Base-by-base conservation (phyloP, 2,329 filamentous ascomycete genomes). In the Blumeria graminis region DNA sequence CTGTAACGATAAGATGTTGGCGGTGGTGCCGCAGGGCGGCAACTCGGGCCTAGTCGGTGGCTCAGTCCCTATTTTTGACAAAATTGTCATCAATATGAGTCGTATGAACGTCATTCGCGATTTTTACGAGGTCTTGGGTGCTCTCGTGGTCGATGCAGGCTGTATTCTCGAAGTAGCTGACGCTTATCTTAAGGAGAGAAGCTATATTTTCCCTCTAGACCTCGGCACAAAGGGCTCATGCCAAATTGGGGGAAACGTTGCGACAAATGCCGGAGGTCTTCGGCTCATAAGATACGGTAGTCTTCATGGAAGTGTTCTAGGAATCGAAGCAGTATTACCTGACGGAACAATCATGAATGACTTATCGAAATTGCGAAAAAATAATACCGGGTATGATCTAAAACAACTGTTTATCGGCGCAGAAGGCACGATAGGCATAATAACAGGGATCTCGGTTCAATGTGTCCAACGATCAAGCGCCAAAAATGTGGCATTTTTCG, bases 141-240 rank as follows among this genome's bases (percentile, higher is more conserved):
- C 90, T 9, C 72, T 98, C 34, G 88, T 95, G 50, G 86, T 81
- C 5, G 92, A 96, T 68, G 88, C 88, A 10, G 93, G 92, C 61
- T 84, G 86, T 59, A 87, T 98, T 59, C 76, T 98, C 13, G 92
- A 98, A 71, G 77, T 82, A 3, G 88, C 84, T 5, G 92, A 98
- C 69, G 80, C 84, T 63, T 92, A 83, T 67, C 76, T 98, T 48
- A 86, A 84, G 5, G 80, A 93, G 68, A 81, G 78, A 62, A 81
- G 81, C 53, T 82, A 95, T 71, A 83, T 98, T 64, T 98, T 96
- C 72, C 92, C 92, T 18, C 76, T 98, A 50, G 93, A 98, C 67
- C 78, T 98, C n/a, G 93, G 90, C 56, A 92, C 92, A 13, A 98
- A 98, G 72, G 92, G 92, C 1, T 94, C 87, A 6, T 96, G 92